Conservation (phyloP, 1,284 basidiomycete species). For the Ustilago xerochloae region DNA sequence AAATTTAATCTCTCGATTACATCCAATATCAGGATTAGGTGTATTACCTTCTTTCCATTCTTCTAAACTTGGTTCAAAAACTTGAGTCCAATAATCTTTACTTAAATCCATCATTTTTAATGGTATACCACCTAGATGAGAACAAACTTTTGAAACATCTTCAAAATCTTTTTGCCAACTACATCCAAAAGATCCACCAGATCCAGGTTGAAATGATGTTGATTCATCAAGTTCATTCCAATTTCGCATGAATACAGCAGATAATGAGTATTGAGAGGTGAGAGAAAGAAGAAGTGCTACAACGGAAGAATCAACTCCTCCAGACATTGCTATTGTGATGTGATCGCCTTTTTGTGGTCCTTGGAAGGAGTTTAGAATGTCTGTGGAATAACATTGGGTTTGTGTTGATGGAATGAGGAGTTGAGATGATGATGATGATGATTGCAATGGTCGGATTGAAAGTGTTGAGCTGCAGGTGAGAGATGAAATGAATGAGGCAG, state of each 20-base stretch:
- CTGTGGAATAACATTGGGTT: background rate
- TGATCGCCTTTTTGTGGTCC: slow-evolving; percentile 67
- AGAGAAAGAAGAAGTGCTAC: slow-evolving; percentile 55
- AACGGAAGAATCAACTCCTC: slow-evolving; percentile 87
- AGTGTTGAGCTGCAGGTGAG: background rate
- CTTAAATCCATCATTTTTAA: slow-evolving; percentile 52
- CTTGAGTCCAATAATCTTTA: slow-evolving; percentile 60
- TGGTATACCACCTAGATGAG: slow-evolving; percentile 76
- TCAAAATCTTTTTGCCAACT: slow-evolving; percentile 96
- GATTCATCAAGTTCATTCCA: slow-evolving; percentile 77
- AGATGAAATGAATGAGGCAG: background rate
- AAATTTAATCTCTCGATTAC: slow-evolving; percentile 94
- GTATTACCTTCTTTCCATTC: slow-evolving; percentile 68
- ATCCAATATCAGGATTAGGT: slow-evolving; percentile 94
- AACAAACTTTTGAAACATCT: slow-evolving; percentile 84
- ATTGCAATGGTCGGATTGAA: background rate
- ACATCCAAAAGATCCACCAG: slow-evolving; percentile 74
- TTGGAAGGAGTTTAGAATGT: background rate
- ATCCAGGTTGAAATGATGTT: slow-evolving; percentile 70
- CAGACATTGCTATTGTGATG: slow-evolving; percentile 91
- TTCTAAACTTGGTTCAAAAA: slow-evolving; percentile 61
- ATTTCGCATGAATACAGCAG: slow-evolving; percentile 92
- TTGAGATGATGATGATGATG: background rate
- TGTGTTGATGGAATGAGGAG: background rate
- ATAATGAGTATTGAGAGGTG: slow-evolving; percentile 74